Evolutionary conservation across 2,329 filamentous ascomycete genomes (phyloP), one percentile per base, ranked within the genome.

Genomic region (Botrytis aclada): DNA sequence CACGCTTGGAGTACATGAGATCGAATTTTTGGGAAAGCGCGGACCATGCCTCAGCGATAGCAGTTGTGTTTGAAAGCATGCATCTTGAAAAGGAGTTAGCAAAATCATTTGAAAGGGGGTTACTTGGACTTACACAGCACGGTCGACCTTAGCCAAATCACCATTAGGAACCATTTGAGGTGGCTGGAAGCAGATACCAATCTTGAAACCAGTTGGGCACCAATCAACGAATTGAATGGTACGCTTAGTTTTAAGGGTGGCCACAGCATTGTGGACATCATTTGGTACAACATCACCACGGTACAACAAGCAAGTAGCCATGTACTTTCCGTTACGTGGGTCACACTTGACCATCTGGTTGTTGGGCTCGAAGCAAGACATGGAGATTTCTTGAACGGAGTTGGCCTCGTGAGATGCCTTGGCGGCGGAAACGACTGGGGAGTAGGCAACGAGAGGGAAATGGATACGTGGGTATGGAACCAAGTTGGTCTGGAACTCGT

Each of bases 141-240:
- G 95, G 90, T 95, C 94, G 85, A 98, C 95, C 89, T 97, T 96
- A 85, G 96, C 95, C 77, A 98, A 90, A 83, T 98, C 96, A 81
- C 64, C 64, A n/a, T 72, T 70, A 37, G 94, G 96, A 73, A 98
- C 95, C 85, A 93, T 92, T 87, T 97, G 90, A 78, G 95, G 65
- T 69, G 51, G 51, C 94, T 96, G 83, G 91, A 97, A 98, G 93
- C 95, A 98, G 88, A 99, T 99, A 89, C 96, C 96, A 80, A 99
- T 93, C 93, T 99, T 99, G 92, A 99, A 99, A 79, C 96, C 96
- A 85, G 96, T 99, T 75, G 96, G 96, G 90, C 96, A 99, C 96
- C 96, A 99, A 87, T 99, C 96, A 83, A 99, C 96, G 83, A 98
- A 82, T 90, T 89, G 83, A 91, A 90, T 37, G 87, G 88, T 29